Evolutionary conservation across 1,284 basidiomycete species (phyloP).

Genomic region (Thecaphora thlaspeos): DNA sequence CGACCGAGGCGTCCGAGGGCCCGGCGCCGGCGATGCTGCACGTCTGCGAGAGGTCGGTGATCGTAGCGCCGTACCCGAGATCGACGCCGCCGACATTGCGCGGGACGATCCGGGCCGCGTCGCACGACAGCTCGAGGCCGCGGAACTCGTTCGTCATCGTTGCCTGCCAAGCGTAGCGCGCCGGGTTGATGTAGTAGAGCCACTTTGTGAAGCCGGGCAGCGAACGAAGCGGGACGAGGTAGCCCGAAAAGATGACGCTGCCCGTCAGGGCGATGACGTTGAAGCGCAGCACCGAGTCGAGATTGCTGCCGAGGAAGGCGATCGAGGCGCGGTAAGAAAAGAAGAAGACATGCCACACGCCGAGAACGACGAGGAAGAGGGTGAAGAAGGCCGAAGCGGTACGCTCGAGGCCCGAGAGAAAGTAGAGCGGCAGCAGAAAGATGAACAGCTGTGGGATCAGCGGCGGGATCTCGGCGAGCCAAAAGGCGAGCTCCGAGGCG

Average conservation of each 20-base stretch:
- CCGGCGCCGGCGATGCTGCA: constrained; percentile 35
- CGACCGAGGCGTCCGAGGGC: constrained; percentile 28
- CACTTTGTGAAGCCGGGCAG: constrained; percentile 52
- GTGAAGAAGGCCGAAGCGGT: constrained; percentile 45
- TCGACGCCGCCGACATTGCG: constrained; percentile 14
- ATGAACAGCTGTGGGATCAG: constrained; percentile 19
- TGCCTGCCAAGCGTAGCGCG: constrained; percentile 45
- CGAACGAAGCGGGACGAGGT: constrained; percentile 42
- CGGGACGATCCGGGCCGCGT: constrained; percentile 21
- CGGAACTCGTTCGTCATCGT: constrained; percentile 51
- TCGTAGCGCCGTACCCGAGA: constrained; percentile 5
- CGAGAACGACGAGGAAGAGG: constrained; percentile 24
- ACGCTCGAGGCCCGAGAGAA: constrained; percentile 36
- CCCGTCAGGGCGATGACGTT: constrained; percentile 42
- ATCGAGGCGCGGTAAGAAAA: constrained; percentile 32
- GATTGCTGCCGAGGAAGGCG: constrained; percentile 32
- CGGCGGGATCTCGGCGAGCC: constrained; percentile 46
- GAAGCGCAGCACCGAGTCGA: constrained; percentile 40
- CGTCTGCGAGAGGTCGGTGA: constrained; percentile 19
- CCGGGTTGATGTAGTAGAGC: constrained; percentile 50
- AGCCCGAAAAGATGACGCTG: constrained; percentile 40
- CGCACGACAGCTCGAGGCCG: constrained; percentile 27
- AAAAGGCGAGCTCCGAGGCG: constrained; percentile 38
- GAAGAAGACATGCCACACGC: constrained; percentile 35
- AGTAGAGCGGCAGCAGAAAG: constrained; percentile 47